Evolutionary conservation across 345 rosid species (phyloP).

Genomic region (Salix purpurea): DNA sequence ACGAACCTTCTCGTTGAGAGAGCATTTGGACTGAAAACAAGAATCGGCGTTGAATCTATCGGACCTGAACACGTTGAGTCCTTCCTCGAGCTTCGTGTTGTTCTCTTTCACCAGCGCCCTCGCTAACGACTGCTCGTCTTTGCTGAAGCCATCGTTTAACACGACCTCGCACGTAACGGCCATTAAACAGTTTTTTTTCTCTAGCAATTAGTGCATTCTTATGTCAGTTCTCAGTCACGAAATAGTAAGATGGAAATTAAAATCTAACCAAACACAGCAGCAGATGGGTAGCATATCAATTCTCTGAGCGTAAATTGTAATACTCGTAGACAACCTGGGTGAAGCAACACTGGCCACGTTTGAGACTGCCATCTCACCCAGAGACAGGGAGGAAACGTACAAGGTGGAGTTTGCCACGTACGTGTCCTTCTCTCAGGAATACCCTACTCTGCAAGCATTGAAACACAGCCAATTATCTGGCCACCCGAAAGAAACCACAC

Average conservation of each 20-base stretch:
- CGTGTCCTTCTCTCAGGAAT: slow-evolving; percentile 5
- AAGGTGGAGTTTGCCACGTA: not conserved
- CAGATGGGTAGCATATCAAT: too few species aligned
- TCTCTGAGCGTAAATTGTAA: too few species aligned
- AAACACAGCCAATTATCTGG: not conserved
- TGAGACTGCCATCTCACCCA: not conserved
- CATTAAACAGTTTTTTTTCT: rapidly evolving
- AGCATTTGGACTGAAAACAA: slow-evolving; percentile 87
- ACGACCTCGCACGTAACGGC: not conserved
- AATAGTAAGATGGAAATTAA: too few species aligned
- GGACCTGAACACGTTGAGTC: slow-evolving; percentile 74
- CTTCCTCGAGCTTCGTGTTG: slow-evolving; percentile 77
- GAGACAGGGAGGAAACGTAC: not conserved
- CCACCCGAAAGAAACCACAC: not conserved
- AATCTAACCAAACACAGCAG: too few species aligned
- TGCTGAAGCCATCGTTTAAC: slow-evolving; percentile 29
- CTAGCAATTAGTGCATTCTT: not conserved
- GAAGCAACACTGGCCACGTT: not conserved
- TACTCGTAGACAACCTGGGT: not conserved
- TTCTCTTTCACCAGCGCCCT: slow-evolving; percentile 62
- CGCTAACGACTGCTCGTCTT: slow-evolving; percentile 59
- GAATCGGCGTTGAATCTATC: slow-evolving; percentile 88
- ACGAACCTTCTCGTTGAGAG: slow-evolving; percentile 29
- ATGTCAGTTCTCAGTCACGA: too few species aligned
- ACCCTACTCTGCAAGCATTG: not conserved